Percentiles rank a stretch among this genome's conserved stretches.
These are phyloP conservation scores for Dichomitus squalens DNA, from an alignment of 1,284 basidiomycete genomes.

Conservation along the genomic window DNA sequence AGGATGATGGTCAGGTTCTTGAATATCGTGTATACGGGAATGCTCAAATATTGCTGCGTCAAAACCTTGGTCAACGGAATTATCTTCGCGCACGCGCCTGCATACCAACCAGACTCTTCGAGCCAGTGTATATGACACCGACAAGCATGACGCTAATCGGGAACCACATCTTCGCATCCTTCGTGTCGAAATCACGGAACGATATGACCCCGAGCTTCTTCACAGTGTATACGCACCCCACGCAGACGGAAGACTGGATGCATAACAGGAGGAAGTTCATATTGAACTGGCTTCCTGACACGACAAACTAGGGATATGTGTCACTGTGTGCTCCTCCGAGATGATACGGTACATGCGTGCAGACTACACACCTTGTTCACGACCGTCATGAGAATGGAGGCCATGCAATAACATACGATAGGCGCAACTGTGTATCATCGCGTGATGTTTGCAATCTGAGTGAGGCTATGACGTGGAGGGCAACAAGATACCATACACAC, in stretches of 20 bases:
- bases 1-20: constrained; percentile 99
- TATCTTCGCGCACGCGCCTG: neutral
- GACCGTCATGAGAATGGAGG: constrained; percentile 97
- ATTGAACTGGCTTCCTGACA: constrained; percentile 91
- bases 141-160: constrained; percentile 94
- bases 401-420: constrained; percentile 89
- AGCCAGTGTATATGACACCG: constrained; percentile 96
- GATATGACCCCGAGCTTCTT: constrained; percentile 87
- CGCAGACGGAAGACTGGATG: constrained; percentile 90
- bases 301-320: constrained; percentile 72
- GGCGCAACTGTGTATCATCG: constrained; percentile 61
- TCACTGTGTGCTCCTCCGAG: neutral
- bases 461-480: neutral
- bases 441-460: neutral
- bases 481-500: constrained; percentile 34
- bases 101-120: constrained; percentile 86
- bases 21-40: constrained; percentile 97
- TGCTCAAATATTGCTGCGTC: constrained; percentile 85
- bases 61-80: neutral
- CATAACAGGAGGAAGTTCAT: constrained; percentile 97
- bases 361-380: constrained; percentile 85
- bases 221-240: constrained; percentile 71
- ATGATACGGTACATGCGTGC: too few species aligned
- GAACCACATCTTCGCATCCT: constrained; percentile 93
- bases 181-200: constrained; percentile 83